Base-by-base conservation (phyloP, 2,329 filamentous ascomycete species). In the Colletotrichum sp. region DNA sequence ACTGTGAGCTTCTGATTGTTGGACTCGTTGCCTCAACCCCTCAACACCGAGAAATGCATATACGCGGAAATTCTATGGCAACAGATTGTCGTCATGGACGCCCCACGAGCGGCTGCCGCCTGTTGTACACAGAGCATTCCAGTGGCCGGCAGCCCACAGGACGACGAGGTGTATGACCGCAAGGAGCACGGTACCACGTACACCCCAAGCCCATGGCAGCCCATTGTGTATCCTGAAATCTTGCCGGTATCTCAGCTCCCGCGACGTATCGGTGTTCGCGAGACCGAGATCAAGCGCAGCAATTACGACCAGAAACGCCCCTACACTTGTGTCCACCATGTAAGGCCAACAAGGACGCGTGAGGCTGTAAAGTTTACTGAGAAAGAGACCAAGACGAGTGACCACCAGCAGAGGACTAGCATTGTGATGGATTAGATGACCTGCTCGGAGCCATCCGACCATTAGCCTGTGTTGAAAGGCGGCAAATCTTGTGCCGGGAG, bases 271-370 rank as follows among this genome's bases (percentile, higher is more conserved):
- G 16, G 70, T 13, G 22, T 48, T 69, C 6, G 87, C 83, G 39
- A 89, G 78, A 27, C 85, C 88, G n/a, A 93, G 82, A 72, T 96
- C 95, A 15, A 95, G 79, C 2, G 90, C 91, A 11, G 95, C 95
- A 9, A 96, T 83, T 5, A 90, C 84, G 6, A 98, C 85, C 3
- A 98, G 86, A 5, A 94, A 92, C 78, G 93, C 92, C 6, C 92
- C 88, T 6, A 96, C 84, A 82, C 90, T 90, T 8, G 91, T 86
- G 60, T 90, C 93, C n/a, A 91, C 88, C 59, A 92, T 91, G 73
- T 93, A 92, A 0, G 95, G 95, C 82, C 91, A 92, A 82, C 96
- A 98, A 1, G 93, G 90, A 63, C 90, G 88, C 4, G 90, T 88
- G 12, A 97, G 84, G 0, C 91, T 91, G 15, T 89, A 85, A 11